Base-by-base conservation (phyloP, 768 basidiomycete genomes). In the Auricularia sp. region DNA sequence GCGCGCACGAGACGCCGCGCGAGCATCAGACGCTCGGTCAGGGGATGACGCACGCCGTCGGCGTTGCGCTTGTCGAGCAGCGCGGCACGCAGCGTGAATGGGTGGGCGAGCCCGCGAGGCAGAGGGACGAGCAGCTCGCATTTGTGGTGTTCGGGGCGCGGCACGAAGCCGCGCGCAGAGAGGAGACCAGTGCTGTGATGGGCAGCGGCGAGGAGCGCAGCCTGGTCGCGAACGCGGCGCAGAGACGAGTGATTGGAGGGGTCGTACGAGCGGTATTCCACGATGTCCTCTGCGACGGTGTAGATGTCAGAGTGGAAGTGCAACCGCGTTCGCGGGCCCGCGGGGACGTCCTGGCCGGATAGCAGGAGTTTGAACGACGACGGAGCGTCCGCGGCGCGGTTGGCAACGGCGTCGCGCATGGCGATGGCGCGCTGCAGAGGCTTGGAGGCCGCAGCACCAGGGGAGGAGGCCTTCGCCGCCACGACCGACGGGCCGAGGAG, bases 111-210 rank as follows among this genome's bases (percentile, higher is more conserved):
- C 7, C 29, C 23, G 4, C 29, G n/a, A 11, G 43, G 43, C 0
- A 34, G 23, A 14, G 47, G 39, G 33, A 63, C 18, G n/a, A 63
- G 47, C 12, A 63, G n/a, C 34, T 63, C 43, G 44, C 62, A 63
- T 34, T 34, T 35, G 4, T 14, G 8, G 21, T 29, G 29, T 29
- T 59, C 16, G 16, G 56, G 56, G 10, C 56, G 56, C 7, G 56
- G 56, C 23, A 59, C 56, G 18, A 59, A 59, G 12, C 56, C 56
- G 29, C 34, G 23, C 29, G 56, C 21, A 4, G 56, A 35, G 0
- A 59, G 56, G 23, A 59, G 23, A 8, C 23, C 56, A 29, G 56
- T 59, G 7, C 7, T 59, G 56, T 35, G 56, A 33, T 59, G 56
- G 12, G 16, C 56, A 0, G 56, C 56, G 0, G 23, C 12, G 11